Evolutionary conservation across 176 grass and related monocot genomes (phyloP), one percentile per base, ranked within the genome.

Genomic region (Elaeis guineensis): DNA sequence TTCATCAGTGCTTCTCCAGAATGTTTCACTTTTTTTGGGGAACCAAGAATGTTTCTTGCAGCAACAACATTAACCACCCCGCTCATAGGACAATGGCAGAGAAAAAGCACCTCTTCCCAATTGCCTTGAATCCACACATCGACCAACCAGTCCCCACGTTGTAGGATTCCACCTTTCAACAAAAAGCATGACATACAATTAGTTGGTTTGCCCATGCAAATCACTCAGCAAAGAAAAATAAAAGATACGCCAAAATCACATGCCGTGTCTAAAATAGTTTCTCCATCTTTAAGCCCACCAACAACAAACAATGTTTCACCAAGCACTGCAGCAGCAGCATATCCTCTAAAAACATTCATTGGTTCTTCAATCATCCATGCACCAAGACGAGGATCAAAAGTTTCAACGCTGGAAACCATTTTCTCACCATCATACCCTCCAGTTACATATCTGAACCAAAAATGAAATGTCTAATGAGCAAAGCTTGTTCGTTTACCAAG

Each of bases 121-220:
- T 19, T 6, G 83, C 58, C 51, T 59, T 66, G 52, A 66, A 75
- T 17, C 61, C 64, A 44, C 63, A 50, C 7, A 64, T 62, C 0
- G 32, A 72, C 92, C 92, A 96, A 32, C 78, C 78, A 19, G 59
- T 72, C 17, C 49, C 64, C 62, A 80, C 83, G 19, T 73, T 79
- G 66, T 76, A 94, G 73, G 70, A 79, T 57, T 94, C 84, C 67
- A 88, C 84, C 89, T 94, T 59, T 3, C 2, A 59, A 58, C n/a
- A 20, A 5, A 48, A 28, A 52, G 11, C 35, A 12, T 12, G 35
- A 14, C 35, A 44, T 3, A 44, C 2, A 3, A 44, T 44, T 44
- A 44, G 9, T 14, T 44, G 8, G 9, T 14, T 44, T 44, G 35
- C 9, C 35, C 8, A 44, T 44, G 35, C 35, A 14, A 11, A 44